These are phyloP conservation scores for Gyrodon lividus DNA, from an alignment of 768 basidiomycete genomes.

Conservation along the genomic window DNA sequence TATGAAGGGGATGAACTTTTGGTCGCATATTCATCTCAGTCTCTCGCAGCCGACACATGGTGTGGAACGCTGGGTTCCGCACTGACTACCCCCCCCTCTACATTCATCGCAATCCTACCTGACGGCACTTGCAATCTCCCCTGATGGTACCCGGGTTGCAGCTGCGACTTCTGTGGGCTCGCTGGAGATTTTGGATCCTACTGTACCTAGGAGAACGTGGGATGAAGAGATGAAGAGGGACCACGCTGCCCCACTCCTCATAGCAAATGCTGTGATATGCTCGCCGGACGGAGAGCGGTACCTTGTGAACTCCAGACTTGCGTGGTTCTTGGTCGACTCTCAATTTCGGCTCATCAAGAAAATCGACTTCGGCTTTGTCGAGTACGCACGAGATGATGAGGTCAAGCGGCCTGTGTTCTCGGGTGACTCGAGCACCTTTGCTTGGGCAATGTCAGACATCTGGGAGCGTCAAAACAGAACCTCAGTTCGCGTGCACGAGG, in stretches of 20 bases:
- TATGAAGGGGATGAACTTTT: not conserved
- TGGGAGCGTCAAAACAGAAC: constrained; percentile 1
- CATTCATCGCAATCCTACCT: constrained; percentile 1
- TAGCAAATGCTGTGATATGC: not conserved
- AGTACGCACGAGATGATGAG: not conserved
- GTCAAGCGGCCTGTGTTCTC: constrained; percentile 6
- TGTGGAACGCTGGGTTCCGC: not conserved
- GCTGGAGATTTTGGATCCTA: constrained; percentile 8
- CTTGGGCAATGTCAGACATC: constrained; percentile 5
- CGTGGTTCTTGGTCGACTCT: constrained; percentile 5
- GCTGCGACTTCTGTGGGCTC: constrained; percentile 7
- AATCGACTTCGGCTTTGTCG: constrained; percentile 8
- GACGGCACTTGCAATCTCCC: constrained; percentile 16
- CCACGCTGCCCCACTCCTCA: not conserved
- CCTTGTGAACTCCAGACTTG: not conserved
- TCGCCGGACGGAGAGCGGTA: constrained; percentile 12
- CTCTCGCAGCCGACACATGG: not conserved
- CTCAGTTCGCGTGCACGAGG: constrained; percentile 6
- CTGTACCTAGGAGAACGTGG: constrained; percentile 6
- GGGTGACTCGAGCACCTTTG: constrained; percentile 5
- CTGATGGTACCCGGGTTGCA: constrained; percentile 14
- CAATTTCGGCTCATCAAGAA: constrained; percentile 1
- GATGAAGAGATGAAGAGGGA: constrained; percentile 3
- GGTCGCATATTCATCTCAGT: constrained; percentile 2
- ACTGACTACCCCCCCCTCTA: not conserved